These are phyloP conservation scores for Lichtheimia hyalospora DNA, from an alignment of 371 early-diverging fungal genomes.

Conservation along the genomic window DNA sequence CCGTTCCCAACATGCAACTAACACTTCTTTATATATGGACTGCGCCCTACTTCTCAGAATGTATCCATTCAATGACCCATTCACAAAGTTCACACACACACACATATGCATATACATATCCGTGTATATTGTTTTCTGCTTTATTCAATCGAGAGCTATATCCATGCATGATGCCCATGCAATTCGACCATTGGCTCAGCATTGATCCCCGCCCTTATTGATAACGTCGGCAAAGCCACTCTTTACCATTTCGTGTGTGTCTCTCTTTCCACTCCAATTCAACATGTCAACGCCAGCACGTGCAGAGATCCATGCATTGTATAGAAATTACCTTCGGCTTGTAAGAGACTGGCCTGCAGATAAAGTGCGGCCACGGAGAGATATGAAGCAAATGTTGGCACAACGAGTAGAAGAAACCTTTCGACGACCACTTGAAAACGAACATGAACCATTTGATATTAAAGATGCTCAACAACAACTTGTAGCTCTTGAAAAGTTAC, in stretches of 20 bases:
- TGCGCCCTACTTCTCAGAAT: too few relatives aligned
- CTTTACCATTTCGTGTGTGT: neutral
- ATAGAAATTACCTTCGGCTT: conserved; percentile 54
- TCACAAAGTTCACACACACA: too few relatives aligned
- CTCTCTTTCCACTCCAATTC: conserved; percentile 3
- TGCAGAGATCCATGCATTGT: conserved; percentile 43
- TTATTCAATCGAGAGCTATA: too few relatives aligned
- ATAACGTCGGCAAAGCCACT: too few relatives aligned
- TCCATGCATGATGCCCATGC: too few relatives aligned
- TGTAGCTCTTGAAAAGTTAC: conserved; percentile 49
- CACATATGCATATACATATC: too few relatives aligned
- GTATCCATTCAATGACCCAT: too few relatives aligned
- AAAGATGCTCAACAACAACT: conserved; percentile 45
- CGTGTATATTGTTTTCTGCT: too few relatives aligned
- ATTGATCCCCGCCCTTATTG: too few relatives aligned
- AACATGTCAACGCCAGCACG: conserved; percentile 16
- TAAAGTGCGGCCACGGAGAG: conserved; percentile 58
- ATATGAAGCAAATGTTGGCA: conserved; percentile 56
- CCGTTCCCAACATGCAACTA: too few relatives aligned
- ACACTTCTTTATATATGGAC: too few relatives aligned
- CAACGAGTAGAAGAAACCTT: conserved; percentile 57
- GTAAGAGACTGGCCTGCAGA: conserved; percentile 60
- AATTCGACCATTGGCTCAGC: too few relatives aligned
- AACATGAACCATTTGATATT: conserved; percentile 30
- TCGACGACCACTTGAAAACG: conserved; percentile 31